Conservation (phyloP, 2,329 filamentous ascomycete genomes). For the Beauveria bassiana region DNA sequence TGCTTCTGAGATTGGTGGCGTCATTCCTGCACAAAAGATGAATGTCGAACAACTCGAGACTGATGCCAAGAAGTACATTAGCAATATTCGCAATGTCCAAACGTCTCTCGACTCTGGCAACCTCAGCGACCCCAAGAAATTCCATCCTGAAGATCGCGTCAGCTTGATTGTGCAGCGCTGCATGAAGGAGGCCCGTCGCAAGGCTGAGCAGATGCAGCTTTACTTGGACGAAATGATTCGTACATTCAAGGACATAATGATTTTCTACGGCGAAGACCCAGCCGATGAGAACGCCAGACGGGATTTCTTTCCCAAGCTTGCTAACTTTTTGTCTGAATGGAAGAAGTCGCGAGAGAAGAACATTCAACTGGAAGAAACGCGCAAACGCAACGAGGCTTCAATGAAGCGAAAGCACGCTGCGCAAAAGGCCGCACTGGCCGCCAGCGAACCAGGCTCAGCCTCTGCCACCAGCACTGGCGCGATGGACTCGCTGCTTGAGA, state of each 20-base stretch:
- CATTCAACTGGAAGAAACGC: conserved; percentile 68
- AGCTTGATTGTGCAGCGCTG: conserved; percentile 81
- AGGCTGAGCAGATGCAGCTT: conserved; percentile 90
- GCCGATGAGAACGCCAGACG: conserved; percentile 85
- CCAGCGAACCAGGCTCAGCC: conserved; percentile 42
- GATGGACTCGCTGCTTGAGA: conserved; percentile 94
- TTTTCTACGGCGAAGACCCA: conserved; percentile 92
- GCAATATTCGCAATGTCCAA: conserved; percentile 91
- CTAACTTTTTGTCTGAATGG: conserved; percentile 85
- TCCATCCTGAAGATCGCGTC: conserved; percentile 94
- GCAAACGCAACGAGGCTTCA: conserved; percentile 78
- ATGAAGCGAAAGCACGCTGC: conserved; percentile 86
- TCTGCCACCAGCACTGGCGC: conserved; percentile 74
- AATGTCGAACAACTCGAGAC: conserved; percentile 86
- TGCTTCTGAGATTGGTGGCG: conserved; percentile 71
- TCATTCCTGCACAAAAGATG: conserved; percentile 76
- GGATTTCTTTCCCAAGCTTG: conserved; percentile 93
- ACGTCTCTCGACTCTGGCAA: conserved; percentile 87
- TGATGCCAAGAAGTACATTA: conserved; percentile 87
- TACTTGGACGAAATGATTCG: conserved; percentile 90
- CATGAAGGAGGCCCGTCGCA: conserved; percentile 95
- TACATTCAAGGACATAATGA: conserved; percentile 91
- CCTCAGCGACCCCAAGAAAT: conserved; percentile 91
- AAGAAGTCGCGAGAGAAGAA: conserved; percentile 97
- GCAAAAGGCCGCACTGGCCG: conserved; percentile 50